Base-by-base conservation (phyloP, 2,329 filamentous ascomycete genomes). In the Neofusicoccum umdonicola region DNA sequence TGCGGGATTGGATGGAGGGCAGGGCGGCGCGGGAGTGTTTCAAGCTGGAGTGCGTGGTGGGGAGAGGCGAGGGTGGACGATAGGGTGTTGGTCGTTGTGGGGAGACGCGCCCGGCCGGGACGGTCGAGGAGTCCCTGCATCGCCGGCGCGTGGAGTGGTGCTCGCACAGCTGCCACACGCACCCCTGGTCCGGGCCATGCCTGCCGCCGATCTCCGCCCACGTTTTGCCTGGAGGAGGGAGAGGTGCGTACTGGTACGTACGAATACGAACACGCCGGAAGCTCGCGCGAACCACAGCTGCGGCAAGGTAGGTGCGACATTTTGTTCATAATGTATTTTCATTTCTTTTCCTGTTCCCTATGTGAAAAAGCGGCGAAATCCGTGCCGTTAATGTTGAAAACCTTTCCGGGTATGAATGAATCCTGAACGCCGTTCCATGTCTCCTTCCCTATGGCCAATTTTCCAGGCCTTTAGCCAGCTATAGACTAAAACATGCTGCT, bases 401-500 rank as follows among this genome's bases (percentile, higher is more conserved):
- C 34, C 50, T 22, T 39, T n/a, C 48, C 50, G 50, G 50, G 50
- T 54, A 54, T 54, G 50, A 39, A 39, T 44, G 6, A 37, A 17
- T 39, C 50, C 50, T 31, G n/a, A 39, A 54, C 50, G 50, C 50
- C 50, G 48, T 31, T 37, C 34, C n/a, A 54, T 39, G 50, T 54
- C 15, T 19, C 44, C 44, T 1, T 48, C 45, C 22, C 9, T n/a
- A 17, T 9, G n/a, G 8, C 37, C 37, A 39, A 39, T 51, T 51
- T 39, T 19, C 9, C 11, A 17, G 37, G 50, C n/a, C 34, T 22
- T 11, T 6, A 31, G 47, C 47, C 3, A 50, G 47, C 15, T n/a
- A 5, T n/a, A 3, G 4, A 44, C 31, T 48, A 81, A 69, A 80
- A 81, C 74, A 80, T 77, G 52, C 77, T 75, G 66, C 78, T 80